phyloP scores from a whole-genome alignment of 495 filamentous ascomycete genomes.

The Sordaria brevicollis region DNA sequence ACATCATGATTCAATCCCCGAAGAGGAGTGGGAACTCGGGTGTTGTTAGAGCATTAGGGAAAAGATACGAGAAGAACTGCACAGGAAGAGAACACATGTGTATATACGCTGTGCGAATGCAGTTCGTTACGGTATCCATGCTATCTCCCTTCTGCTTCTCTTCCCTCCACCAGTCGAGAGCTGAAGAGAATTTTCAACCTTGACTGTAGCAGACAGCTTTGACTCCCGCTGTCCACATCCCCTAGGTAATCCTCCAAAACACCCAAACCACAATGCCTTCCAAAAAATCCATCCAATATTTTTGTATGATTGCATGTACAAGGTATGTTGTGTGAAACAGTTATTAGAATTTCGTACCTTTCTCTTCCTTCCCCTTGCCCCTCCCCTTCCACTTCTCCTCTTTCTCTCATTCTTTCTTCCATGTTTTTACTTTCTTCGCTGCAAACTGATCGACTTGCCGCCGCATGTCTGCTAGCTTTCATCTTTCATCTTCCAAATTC shows the following conservation, averaged over 20 bases:
- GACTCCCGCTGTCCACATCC: not conserved
- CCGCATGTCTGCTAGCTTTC: too few species aligned
- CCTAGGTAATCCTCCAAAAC: not conserved
- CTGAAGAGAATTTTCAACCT: not conserved
- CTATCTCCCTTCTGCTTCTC: not conserved
- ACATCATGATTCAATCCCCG: too few species aligned
- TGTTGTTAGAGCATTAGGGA: too few species aligned
- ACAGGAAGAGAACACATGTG: not conserved
- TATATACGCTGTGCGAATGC: not conserved
- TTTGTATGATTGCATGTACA: not conserved
- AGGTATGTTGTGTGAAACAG: not conserved
- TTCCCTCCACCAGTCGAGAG: too few species aligned
- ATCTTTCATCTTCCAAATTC: too few species aligned
- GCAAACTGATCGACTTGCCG: too few species aligned
- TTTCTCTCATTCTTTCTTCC: too few species aligned
- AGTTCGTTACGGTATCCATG: not conserved
- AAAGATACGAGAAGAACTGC: too few species aligned
- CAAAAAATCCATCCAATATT: not conserved
- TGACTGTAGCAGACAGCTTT: not conserved
- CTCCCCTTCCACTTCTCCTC: too few species aligned
- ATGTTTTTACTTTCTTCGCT: not conserved
- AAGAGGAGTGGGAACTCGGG: too few species aligned
- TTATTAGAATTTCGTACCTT: not conserved
- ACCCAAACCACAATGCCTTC: not conserved
- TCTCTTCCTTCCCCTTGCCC: too few species aligned